Evolutionary conservation across 1,284 basidiomycete genomes (phyloP), one percentile per base, ranked within the genome.

Genomic region (Puccinia hordei): DNA sequence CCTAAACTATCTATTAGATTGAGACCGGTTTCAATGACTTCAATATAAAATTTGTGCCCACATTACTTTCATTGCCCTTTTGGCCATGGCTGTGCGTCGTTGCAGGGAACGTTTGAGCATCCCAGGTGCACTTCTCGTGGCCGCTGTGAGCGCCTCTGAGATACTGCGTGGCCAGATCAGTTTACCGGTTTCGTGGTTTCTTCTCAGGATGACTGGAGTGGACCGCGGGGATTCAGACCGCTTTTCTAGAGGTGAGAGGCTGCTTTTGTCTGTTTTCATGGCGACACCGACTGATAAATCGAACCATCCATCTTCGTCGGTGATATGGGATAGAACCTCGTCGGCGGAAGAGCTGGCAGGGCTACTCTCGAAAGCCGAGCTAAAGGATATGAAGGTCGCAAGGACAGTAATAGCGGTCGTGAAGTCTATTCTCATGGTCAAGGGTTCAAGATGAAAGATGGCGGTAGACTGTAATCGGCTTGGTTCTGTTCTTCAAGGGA

Each of bases 211-310:
- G 3, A 71, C 27, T 9, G 44, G 24, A 22, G 68, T 71, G 68
- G 68, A 51, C 2, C 46, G 13, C 13, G 49, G 68, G 33, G 2
- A n/a, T 53, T 71, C 68, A 19, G 68, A 71, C 5, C 68, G 68
- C 53, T 53, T 71, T 22, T 38, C 12, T 53, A 53, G 30, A 19
- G 22, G 44, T 8, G 68, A 71, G 22, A 46, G 17, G 24, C 30
- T 38, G 17, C 49, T 38, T 71, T 71, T 27, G 33, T 71, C 68
- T 33, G 46, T 49, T 24, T 71, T 71, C 68, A 71, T 71, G 2
- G 46, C 27, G 24, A 51, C 24, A 33, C 5, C 2, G 8, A 71
- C 68, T 27, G 68, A 51, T 33, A 71, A 17, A 46, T 49, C 44
- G 24, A 71, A 33, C 44, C 27, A 71, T 33, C 49, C 46, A 35